Conservation (phyloP, 805 yeast genomes). For the Schwanniomyces sp. region DNA sequence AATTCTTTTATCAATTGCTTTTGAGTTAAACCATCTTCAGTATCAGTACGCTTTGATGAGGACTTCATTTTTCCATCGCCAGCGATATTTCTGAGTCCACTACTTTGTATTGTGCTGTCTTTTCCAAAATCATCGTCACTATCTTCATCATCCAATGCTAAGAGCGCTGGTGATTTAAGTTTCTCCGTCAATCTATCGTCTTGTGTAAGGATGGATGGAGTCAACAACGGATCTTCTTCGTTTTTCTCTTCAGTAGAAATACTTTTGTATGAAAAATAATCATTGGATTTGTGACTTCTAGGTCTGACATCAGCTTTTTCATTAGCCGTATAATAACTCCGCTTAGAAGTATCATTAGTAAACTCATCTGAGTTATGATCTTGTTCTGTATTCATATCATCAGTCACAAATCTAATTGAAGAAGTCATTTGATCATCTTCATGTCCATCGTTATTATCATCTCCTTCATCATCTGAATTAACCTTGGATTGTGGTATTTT, state of each 20-base stretch:
- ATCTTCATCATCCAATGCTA: conserved; percentile 24
- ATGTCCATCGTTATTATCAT: conserved; percentile 50
- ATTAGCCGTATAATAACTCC: conserved; percentile 3
- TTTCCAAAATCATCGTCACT: conserved; percentile 6
- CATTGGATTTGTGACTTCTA: neutral
- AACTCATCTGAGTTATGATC: conserved; percentile 11
- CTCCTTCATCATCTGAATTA: conserved; percentile 62
- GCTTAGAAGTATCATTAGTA: conserved; percentile 8
- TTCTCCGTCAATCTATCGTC: conserved; percentile 35
- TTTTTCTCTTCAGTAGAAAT: neutral
- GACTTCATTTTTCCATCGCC: neutral
- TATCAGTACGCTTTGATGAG: neutral
- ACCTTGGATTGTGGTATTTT: conserved; percentile 69
- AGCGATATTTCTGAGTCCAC: conserved; percentile 2
- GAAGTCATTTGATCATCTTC: conserved; percentile 46
- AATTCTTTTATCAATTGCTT: conserved; percentile 40
- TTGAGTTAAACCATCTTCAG: conserved; percentile 19
- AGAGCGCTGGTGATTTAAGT: conserved; percentile 33
- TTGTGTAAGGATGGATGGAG: conserved; percentile 38
- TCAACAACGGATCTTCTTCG: conserved; percentile 9
- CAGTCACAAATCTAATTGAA: conserved; percentile 57
- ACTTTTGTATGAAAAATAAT: neutral
- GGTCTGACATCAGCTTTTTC: neutral
- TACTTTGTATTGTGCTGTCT: no score
- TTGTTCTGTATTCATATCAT: conserved; percentile 21